These are phyloP conservation scores for Piromyces sp. DNA, from an alignment of 192 early-diverging fungal species.

Conservation along the genomic window DNA sequence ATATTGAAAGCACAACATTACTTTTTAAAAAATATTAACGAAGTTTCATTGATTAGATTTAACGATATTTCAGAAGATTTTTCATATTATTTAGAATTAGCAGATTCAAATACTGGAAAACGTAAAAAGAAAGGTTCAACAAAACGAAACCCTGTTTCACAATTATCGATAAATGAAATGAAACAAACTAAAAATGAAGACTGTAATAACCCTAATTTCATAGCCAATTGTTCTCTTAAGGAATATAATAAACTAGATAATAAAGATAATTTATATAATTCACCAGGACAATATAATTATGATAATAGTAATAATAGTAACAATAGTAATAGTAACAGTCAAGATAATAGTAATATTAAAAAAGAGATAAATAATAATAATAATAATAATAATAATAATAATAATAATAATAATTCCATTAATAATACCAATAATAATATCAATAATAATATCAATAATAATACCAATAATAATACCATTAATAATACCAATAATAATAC, in stretches of 20 bases:
- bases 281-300: too few relatives aligned
- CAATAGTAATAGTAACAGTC: neutral
- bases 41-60: neutral
- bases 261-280: too few relatives aligned
- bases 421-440: neutral
- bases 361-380: neutral
- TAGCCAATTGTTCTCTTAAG: too few relatives aligned
- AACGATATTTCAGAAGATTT: neutral
- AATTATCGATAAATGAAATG: too few relatives aligned
- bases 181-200: too few relatives aligned
- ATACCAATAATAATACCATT: neutral
- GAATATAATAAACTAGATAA: too few relatives aligned
- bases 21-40: neutral
- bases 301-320: neutral
- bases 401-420: neutral
- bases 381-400: neutral
- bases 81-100: neutral
- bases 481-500: neutral
- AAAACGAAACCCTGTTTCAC: too few relatives aligned
- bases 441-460: too few relatives aligned
- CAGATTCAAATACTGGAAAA: neutral
- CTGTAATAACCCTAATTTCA: too few relatives aligned
- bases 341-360: neutral
- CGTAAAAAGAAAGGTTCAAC: neutral
- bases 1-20: neutral